Evolutionary conservation across 441 rosid species (phyloP).

Genomic region (Erodium moschatum): DNA sequence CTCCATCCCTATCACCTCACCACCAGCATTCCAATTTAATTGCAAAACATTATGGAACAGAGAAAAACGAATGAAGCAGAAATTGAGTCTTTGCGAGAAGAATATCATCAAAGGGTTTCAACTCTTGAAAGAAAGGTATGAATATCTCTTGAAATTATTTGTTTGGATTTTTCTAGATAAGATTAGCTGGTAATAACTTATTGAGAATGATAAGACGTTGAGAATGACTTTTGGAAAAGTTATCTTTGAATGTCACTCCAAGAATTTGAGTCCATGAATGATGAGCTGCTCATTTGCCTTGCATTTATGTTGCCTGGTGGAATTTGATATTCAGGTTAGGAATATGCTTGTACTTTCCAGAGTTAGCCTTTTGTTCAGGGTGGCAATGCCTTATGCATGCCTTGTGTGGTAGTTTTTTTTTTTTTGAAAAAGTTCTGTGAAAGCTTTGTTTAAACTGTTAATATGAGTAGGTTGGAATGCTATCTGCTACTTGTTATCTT

Average conservation of each 20-base stretch:
- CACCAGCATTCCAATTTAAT: slow-evolving; percentile 18
- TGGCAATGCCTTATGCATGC: not conserved
- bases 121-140: slow-evolving; percentile 87
- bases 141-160: slow-evolving; percentile 2
- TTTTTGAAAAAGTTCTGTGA: not conserved
- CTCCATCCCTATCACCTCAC: not conserved
- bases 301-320: not conserved
- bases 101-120: slow-evolving; percentile 94
- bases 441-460: not conserved
- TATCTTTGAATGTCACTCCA: not conserved
- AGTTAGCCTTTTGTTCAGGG: not conserved
- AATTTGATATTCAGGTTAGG: not conserved
- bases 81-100: slow-evolving; percentile 90
- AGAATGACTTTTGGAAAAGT: not conserved
- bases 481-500: not conserved
- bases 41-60: slow-evolving; percentile 40
- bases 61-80: slow-evolving; percentile 84
- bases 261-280: not conserved
- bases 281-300: not conserved
- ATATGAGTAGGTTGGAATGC: not conserved
- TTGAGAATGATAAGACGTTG: not conserved
- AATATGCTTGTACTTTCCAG: not conserved
- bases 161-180: not conserved
- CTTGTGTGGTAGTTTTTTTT: not conserved
- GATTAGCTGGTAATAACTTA: not conserved